phyloP scores from a whole-genome alignment of 495 filamentous ascomycete species.

The Beverwykella pulmonaria region DNA sequence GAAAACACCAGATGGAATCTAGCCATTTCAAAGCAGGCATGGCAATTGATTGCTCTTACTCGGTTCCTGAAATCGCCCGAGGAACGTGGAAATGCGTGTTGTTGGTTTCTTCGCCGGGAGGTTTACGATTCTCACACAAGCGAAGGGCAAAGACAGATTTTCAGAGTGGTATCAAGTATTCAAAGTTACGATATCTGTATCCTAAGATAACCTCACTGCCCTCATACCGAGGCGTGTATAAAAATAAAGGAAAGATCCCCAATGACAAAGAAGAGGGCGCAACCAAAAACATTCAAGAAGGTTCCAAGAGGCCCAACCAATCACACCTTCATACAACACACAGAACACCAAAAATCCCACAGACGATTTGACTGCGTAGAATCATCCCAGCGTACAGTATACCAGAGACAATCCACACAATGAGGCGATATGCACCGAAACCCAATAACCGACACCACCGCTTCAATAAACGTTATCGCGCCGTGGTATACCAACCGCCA shows the following conservation, averaged over 20 bases:
- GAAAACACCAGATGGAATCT: not conserved
- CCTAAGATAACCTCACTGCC: constrained; percentile 29
- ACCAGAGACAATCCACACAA: constrained; percentile 32
- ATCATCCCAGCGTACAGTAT: constrained; percentile 41
- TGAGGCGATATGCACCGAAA: constrained; percentile 35
- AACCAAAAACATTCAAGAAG: constrained; percentile 33
- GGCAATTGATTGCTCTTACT: not conserved
- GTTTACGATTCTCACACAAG: not conserved
- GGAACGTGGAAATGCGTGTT: too few species aligned
- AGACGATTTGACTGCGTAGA: constrained; percentile 24
- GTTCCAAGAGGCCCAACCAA: constrained; percentile 16
- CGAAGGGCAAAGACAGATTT: not conserved
- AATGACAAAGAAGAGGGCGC: constrained; percentile 17
- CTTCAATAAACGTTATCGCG: constrained; percentile 36
- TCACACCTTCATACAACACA: constrained; percentile 31
- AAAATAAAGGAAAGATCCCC: constrained; percentile 20
- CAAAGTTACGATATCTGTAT: constrained; percentile 32
- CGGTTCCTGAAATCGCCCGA: not conserved
- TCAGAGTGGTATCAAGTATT: constrained; percentile 2
- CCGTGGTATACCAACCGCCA: constrained; percentile 39
- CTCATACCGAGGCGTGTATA: constrained; percentile 33
- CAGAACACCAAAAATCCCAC: constrained; percentile 14
- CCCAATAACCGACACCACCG: constrained; percentile 37
- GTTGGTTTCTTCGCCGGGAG: too few species aligned
- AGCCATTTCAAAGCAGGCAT: not conserved